A percentile compares a stretch with the other conserved stretches of the same genome.
phyloP scores from a whole-genome alignment of 2,329 filamentous ascomycete genomes.

The Cordyceps cateniannulata region DNA sequence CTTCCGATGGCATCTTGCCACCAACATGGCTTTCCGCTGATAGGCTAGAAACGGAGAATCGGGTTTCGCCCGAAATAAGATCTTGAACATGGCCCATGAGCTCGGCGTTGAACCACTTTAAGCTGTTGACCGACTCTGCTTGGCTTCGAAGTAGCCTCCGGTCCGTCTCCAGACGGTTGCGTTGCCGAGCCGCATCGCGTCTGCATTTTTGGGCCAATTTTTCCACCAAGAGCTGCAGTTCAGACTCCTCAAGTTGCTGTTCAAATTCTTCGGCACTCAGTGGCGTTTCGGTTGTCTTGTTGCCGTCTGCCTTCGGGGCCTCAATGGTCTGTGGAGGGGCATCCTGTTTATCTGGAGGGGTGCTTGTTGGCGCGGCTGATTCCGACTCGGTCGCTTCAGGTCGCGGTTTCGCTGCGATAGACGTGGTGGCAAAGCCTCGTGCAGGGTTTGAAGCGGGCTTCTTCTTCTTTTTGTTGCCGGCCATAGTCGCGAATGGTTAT shows the following conservation, averaged over 20 bases:
- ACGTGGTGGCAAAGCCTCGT: slow-evolving; percentile 89
- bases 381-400: slow-evolving; percentile 46
- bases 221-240: slow-evolving; percentile 81
- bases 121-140: slow-evolving; percentile 63
- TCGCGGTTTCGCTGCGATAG: slow-evolving; percentile 75
- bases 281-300: slow-evolving; percentile 31
- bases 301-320: slow-evolving; percentile 11
- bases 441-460: slow-evolving; percentile 83
- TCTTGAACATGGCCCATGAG: slow-evolving; percentile 71
- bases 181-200: slow-evolving; percentile 71
- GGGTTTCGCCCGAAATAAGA: slow-evolving; percentile 60
- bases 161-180: slow-evolving; percentile 75
- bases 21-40: slow-evolving; percentile 36
- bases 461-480: slow-evolving; percentile 76
- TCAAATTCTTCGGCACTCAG: slow-evolving; percentile 86
- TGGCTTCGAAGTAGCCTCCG: slow-evolving; percentile 73
- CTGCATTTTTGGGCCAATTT: slow-evolving; percentile 73
- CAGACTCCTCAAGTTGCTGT: slow-evolving; percentile 79
- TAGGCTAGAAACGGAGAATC: slow-evolving; percentile 47
- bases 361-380: not conserved
- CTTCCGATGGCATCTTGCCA: slow-evolving; percentile 58
- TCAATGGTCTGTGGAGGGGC: slow-evolving; percentile 25
- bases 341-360: slow-evolving; percentile 14
- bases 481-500: slow-evolving; percentile 46
- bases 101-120: slow-evolving; percentile 75